These are phyloP conservation scores for Pleurotus pulmonarius DNA, from an alignment of 768 basidiomycete genomes.

Conservation along the genomic window DNA sequence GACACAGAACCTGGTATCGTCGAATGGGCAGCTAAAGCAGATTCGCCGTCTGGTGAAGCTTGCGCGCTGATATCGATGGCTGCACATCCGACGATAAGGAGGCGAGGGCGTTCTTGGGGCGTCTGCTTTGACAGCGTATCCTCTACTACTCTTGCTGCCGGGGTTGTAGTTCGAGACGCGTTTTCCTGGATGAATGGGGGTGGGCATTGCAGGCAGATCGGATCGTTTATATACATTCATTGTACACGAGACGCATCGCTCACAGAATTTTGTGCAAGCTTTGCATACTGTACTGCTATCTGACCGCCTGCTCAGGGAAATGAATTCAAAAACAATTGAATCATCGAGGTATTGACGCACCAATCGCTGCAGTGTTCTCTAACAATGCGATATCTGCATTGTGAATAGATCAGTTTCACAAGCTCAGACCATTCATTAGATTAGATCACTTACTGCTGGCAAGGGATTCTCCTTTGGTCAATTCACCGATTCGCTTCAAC, in stretches of 20 bases:
- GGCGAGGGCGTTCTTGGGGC: constrained; percentile 29
- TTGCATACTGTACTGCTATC: constrained; percentile 75
- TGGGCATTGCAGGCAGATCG: neutral
- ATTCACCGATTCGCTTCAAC: constrained; percentile 73
- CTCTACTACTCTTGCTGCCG: neutral
- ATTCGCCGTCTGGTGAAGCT: constrained; percentile 23
- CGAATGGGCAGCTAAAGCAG: constrained; percentile 46
- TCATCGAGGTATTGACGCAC: constrained; percentile 34
- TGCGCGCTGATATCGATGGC: constrained; percentile 86
- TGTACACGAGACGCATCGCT: neutral
- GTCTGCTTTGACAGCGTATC: neutral
- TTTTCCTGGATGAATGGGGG: neutral
- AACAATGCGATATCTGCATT: constrained; percentile 79
- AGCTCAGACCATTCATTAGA: neutral
- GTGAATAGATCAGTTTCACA: constrained; percentile 14
- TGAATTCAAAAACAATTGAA: constrained; percentile 2
- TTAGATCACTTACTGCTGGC: constrained; percentile 9
- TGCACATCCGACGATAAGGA: constrained; percentile 80
- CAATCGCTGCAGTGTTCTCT: constrained; percentile 82
- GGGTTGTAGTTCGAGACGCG: neutral
- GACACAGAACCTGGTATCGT: constrained; percentile 78
- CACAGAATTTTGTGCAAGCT: constrained; percentile 27
- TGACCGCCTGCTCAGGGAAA: constrained; percentile 51
- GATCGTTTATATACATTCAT: neutral
- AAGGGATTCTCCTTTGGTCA: constrained; percentile 75